These are phyloP conservation scores for Xanthoconium separans DNA, from an alignment of 1,284 basidiomycete genomes.

Conservation along the genomic window DNA sequence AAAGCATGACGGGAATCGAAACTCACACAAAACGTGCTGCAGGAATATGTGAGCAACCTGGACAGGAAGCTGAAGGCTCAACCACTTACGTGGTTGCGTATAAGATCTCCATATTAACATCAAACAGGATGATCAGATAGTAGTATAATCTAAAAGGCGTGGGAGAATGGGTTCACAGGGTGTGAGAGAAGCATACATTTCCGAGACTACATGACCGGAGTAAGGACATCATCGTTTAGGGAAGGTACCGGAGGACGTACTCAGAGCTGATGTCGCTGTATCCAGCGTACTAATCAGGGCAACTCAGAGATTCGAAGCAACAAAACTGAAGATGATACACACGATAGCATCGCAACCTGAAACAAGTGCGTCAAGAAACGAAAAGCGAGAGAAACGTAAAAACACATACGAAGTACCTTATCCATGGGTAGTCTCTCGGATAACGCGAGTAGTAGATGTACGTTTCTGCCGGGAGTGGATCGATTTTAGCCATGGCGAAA, in stretches of 20 bases:
- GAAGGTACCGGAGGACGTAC: constrained; percentile 4
- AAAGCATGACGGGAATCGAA: background rate
- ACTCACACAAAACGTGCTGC: constrained; percentile 41
- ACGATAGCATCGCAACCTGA: constrained; percentile 37
- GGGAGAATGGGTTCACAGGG: constrained; percentile 9
- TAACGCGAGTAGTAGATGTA: constrained; percentile 42
- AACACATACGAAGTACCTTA: constrained; percentile 32
- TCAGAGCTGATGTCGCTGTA: constrained; percentile 23
- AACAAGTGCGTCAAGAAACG: background rate
- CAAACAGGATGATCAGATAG: constrained; percentile 38
- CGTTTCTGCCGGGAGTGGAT: constrained; percentile 31
- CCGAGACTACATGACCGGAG: constrained; percentile 28
- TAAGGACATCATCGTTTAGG: constrained; percentile 5
- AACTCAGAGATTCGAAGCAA: background rate
- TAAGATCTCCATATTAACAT: constrained; percentile 31
- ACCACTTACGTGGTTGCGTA: constrained; percentile 36
- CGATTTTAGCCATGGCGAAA: background rate
- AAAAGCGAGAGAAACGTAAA: background rate
- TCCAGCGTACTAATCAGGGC: constrained; percentile 21
- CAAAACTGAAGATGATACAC: constrained; percentile 4
- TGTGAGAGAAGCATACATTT: constrained; percentile 30
- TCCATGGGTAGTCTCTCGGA: constrained; percentile 29
- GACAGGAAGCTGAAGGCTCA: too few species aligned
- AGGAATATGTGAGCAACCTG: constrained; percentile 1
- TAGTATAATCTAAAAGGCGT: constrained; percentile 31